Evolutionary conservation across 2,329 filamentous ascomycete genomes (phyloP), one percentile per base, ranked within the genome.

Genomic region (Sporothrix schenckii): DNA sequence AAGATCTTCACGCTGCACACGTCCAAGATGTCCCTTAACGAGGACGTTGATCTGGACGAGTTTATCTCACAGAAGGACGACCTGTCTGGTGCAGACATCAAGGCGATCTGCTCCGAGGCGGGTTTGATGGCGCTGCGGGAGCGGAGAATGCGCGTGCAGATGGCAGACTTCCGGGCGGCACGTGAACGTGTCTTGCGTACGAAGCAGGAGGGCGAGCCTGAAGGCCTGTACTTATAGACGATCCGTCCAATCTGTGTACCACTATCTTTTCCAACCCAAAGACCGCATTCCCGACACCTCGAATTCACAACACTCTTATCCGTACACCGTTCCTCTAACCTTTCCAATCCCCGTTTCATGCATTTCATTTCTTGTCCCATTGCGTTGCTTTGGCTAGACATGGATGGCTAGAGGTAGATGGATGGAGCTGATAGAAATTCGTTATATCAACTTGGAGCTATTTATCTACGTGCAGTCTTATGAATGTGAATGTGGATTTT

Each of bases 1-100:
- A 99, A 99, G 90, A 99, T 99, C 79, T 99, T 99, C 82, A 94
- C 91, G 16, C 88, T 99, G 7, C 95, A 99, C 83, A 99, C 95
- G 2, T 96, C 92, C 79, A 99, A 99, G 87, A 99, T 99, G 95
- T 97, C 89, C 68, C 86, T 99, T 53, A 93, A 92, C 76, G 91
- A 94, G 72, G 96, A 99, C 75, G 95, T 99, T n/a, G 96, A 99
- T 73, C 85, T 99, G 60, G 95, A 99, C 76, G 95, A 99, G 82
- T 98, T 99, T 78, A 97, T 99, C 79, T 94, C 89, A 74, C 94
- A 98, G 80, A 99, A 99, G 86, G 95, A 99, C 77, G 96, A 99
- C 77, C 86, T 99, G 9, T 96, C 92, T 4, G 95, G 95, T 81
- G 95, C 95, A 49, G 95, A 99, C 81, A 98, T 99, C 86, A 97